Evolutionary conservation across 2,329 filamentous ascomycete species (phyloP), one percentile per base, ranked within the genome.

Genomic region (Fusarium torreyae): DNA sequence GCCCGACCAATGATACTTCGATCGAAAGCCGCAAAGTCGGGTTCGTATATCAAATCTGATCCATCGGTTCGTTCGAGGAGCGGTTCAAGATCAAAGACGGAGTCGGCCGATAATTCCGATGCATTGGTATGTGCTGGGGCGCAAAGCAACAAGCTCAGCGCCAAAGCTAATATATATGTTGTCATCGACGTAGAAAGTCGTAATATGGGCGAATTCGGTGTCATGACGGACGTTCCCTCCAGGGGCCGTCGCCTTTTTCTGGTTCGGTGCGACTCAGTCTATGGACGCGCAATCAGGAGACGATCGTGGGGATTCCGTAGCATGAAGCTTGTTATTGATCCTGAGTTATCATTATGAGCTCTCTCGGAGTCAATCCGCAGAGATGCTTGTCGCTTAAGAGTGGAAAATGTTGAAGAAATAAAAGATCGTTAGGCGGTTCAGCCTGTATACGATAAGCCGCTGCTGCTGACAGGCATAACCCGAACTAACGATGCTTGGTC

Each of bases 141-240:
- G 59, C 86, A 86, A 38, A 92, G 82, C 26, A 87, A 78, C 59
- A 91, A 80, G 76, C 89, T 91, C 42, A 94, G 77, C 13, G 39
- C 56, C 22, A 71, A 38, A 51, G 92, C 78, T 51, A 91, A 76
- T 31, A 88, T 79, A 33, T 88, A 87, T 55, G 89, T 88, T 73
- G 87, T 82, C 54, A 91, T 77, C 59, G 90, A 92, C 74, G 90
- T 89, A 76, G 87, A 87, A 75, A 93, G 87, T 77, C 91, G 90
- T 81, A 89, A 91, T 82, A 92, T 92, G 71, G 92, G 82, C 74
- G 87, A 89, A 77, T 87, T 90, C 78, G 91, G 85, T 79, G 90
- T 82, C 86, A 88, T 88, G 69, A 74, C 79, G 76, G 74, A 57
- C 78, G 81, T 81, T 80, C 80, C 83, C 83, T 78, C 79, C 74